phyloP scores from a whole-genome alignment of 768 basidiomycete species.

The Pleurotus salmoneostramineus region DNA sequence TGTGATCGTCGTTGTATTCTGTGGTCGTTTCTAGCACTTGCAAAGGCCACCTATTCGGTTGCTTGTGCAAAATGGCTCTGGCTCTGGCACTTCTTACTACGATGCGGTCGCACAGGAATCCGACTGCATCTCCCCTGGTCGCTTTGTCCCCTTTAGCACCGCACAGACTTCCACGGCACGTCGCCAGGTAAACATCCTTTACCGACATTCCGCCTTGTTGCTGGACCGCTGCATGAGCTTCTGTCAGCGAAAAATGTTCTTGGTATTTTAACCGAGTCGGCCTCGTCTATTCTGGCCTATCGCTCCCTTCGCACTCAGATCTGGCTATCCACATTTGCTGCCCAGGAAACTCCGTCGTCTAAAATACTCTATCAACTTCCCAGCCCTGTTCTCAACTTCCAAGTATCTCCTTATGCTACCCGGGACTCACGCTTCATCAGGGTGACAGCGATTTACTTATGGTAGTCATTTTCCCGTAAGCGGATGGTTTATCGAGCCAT shows the following conservation, averaged over 20 bases:
- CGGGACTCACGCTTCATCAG: not conserved
- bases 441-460: not conserved
- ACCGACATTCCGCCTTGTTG: not conserved
- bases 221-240: not conserved
- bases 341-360: constrained; percentile 1
- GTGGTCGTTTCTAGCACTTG: too few relatives aligned
- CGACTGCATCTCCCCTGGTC: not conserved
- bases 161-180: not conserved
- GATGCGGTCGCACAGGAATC: not conserved
- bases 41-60: not conserved
- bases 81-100: not conserved
- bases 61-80: not conserved
- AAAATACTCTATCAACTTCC: not conserved
- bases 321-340: not conserved
- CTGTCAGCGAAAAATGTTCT: not conserved
- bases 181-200: not conserved
- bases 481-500: not conserved
- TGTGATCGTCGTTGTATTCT: not conserved
- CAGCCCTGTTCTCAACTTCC: not conserved
- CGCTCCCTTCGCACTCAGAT: not conserved
- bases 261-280: not conserved
- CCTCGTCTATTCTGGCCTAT: not conserved
- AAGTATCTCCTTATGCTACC: not conserved
- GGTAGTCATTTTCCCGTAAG: not conserved
- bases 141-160: not conserved